These are phyloP conservation scores for Candida glucosophila DNA, from an alignment of 1,139 yeast species.

Conservation along the genomic window DNA sequence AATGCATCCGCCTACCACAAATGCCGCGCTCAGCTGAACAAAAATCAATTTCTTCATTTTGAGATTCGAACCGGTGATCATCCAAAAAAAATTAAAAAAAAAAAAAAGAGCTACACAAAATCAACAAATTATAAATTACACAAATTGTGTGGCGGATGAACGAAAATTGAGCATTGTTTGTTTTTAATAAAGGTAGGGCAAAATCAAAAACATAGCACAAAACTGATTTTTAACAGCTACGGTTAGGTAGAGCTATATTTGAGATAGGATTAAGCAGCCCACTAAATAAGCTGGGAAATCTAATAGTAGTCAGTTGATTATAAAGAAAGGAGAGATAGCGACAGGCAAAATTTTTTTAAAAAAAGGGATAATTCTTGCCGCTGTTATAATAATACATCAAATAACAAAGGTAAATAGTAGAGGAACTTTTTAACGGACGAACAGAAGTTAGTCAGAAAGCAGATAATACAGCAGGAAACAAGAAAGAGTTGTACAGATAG, in stretches of 20 bases:
- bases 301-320: slow-evolving; percentile 1
- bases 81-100: too few species aligned
- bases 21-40: too few species aligned
- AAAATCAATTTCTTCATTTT: too few species aligned
- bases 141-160: slow-evolving; percentile 5
- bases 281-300: background rate
- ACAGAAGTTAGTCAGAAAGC: too few species aligned
- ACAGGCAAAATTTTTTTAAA: background rate
- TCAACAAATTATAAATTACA: slow-evolving; percentile 7
- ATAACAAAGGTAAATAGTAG: slow-evolving; percentile 1
- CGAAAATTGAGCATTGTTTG: slow-evolving; percentile 3
- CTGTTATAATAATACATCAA: slow-evolving; percentile 1
- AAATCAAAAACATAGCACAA: slow-evolving; percentile 9
- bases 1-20: too few species aligned
- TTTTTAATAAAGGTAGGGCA: slow-evolving; percentile 4
- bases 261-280: too few species aligned
- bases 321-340: background rate
- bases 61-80: too few species aligned
- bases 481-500: slow-evolving; percentile 1
- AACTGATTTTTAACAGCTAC: slow-evolving; percentile 7
- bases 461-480: background rate
- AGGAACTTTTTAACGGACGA: too few species aligned
- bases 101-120: too few species aligned
- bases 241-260: slow-evolving; percentile 1
- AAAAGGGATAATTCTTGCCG: slow-evolving; percentile 1